Base-by-base conservation (phyloP, 768 basidiomycete genomes). In the Termitomyces sp. region DNA sequence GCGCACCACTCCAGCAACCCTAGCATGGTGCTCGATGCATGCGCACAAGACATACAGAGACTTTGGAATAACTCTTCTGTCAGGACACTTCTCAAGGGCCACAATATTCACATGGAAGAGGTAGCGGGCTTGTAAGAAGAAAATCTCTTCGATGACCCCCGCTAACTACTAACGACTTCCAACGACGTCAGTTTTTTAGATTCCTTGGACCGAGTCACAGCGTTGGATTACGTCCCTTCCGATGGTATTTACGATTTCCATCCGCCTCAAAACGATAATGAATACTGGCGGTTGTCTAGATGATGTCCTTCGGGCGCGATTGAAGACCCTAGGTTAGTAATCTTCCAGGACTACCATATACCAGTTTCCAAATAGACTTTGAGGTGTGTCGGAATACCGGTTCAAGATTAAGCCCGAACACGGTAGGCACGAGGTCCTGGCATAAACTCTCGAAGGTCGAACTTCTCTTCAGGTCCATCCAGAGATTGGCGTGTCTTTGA, bases 321-420 rank as follows among this genome's bases (percentile, higher is more conserved):
- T 90, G 50, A 89, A 88, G 70, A 86, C 85, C 2, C 72, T 69
- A 52, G 72, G 80, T 77, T 51, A 8, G 69, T 63, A 33, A 30
- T 55, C 14, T 32, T 56, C 38, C n/a, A 14, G 3, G 55, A 16
- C 47, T 46, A 55, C n/a, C 3, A 50, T 23, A 58, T 38, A 18
- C n/a, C 18, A 32, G 38, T 52, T 53, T 51, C 50, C 47, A 23
- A 57, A 35, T 32, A 41, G 46, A 55, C 32, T n/a, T 50, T 33
- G 44, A 74, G 88, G 88, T 5, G 87, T 87, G 23, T 84, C 85
- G 6, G 89, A 90, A 68, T 84, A 91, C 69, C 79, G 79, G 38
- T 88, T 91, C 64, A 82, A 79, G 63, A 82, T 89, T 70, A 79
- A 67, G 23, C 30, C 60, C 20, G 50, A 55, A 10, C 68, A 71